These are phyloP conservation scores for Lactifluus piperatus DNA, from an alignment of 768 basidiomycete species.

Conservation along the genomic window DNA sequence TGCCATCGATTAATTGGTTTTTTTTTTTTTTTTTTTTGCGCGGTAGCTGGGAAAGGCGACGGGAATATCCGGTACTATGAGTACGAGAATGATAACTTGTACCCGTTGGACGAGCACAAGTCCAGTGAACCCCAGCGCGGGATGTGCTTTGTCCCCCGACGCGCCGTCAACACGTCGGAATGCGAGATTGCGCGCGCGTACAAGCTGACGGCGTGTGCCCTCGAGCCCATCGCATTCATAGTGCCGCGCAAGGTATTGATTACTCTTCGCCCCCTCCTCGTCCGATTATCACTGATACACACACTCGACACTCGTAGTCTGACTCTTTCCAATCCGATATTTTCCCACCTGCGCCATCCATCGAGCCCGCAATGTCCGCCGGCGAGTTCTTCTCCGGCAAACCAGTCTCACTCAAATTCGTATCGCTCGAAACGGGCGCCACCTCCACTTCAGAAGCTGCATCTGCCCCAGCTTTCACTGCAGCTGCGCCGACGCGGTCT, in stretches of 20 bases:
- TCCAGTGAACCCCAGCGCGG: conserved; percentile 91
- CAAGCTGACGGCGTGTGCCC: conserved; percentile 63
- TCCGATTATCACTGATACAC: neutral
- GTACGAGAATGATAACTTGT: conserved; percentile 78
- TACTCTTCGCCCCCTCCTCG: conserved; percentile 17
- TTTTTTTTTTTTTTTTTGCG: too few relatives aligned
- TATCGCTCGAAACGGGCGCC: conserved; percentile 67
- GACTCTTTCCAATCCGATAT: conserved; percentile 98
- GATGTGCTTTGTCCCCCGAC: conserved; percentile 92
- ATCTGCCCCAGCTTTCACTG: conserved; percentile 18
- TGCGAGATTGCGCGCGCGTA: conserved; percentile 95
- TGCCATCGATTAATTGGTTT: too few relatives aligned
- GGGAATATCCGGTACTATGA: conserved; percentile 99
- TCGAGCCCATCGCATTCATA: conserved; percentile 93
- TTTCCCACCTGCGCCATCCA: conserved; percentile 83
- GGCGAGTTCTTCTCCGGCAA: conserved; percentile 87
- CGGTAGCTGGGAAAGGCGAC: conserved; percentile 54
- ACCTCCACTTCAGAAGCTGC: conserved; percentile 29
- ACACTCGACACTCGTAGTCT: conserved; percentile 37
- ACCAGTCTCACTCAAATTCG: conserved; percentile 62
- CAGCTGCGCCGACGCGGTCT: conserved; percentile 22
- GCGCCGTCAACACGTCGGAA: conserved; percentile 78
- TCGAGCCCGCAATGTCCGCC: conserved; percentile 71
- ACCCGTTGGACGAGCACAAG: conserved; percentile 75
- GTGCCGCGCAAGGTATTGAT: conserved; percentile 88